These are phyloP conservation scores for Debaryomyces robertsiae DNA, from an alignment of 1,139 yeast species.

Conservation along the genomic window DNA sequence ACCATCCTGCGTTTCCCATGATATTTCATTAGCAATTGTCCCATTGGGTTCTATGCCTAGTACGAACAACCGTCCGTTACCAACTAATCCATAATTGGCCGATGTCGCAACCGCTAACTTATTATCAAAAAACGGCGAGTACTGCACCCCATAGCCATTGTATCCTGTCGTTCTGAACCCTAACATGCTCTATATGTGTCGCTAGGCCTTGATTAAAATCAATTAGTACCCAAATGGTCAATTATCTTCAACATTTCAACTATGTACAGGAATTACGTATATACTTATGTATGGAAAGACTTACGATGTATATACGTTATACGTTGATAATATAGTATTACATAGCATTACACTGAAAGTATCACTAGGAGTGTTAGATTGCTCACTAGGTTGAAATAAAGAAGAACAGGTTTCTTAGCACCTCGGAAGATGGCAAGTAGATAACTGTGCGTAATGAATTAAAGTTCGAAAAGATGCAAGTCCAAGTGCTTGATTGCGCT, in stretches of 20 bases:
- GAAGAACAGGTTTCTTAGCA: too few relatives aligned
- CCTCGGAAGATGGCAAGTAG: background rate
- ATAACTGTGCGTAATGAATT: slow-evolving; percentile 5
- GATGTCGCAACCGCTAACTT: slow-evolving; percentile 88
- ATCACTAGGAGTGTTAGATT: too few relatives aligned
- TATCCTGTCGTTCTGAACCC: slow-evolving; percentile 76
- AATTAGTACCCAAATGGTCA: too few relatives aligned
- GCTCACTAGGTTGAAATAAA: too few relatives aligned
- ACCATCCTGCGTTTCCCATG: slow-evolving; percentile 93
- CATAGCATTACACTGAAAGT: too few relatives aligned
- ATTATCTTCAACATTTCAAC: background rate
- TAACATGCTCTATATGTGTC: slow-evolving; percentile 50
- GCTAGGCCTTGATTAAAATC: too few relatives aligned
- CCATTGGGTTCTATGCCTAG: slow-evolving; percentile 73
- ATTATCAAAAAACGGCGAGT: slow-evolving; percentile 90
- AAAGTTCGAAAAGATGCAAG: slow-evolving; percentile 33
- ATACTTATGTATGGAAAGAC: too few relatives aligned
- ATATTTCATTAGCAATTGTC: slow-evolving; percentile 50
- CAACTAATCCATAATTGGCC: slow-evolving; percentile 91
- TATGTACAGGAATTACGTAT: too few relatives aligned
- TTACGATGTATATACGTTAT: too few relatives aligned
- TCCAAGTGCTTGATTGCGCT: slow-evolving; percentile 45
- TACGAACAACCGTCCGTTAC: slow-evolving; percentile 81
- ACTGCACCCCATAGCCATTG: slow-evolving; percentile 85
- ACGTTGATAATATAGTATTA: too few relatives aligned